Evolutionary conservation across 306 rosid genomes (phyloP), one percentile per base, ranked within the genome.

Genomic region (Cicer judaicum): DNA sequence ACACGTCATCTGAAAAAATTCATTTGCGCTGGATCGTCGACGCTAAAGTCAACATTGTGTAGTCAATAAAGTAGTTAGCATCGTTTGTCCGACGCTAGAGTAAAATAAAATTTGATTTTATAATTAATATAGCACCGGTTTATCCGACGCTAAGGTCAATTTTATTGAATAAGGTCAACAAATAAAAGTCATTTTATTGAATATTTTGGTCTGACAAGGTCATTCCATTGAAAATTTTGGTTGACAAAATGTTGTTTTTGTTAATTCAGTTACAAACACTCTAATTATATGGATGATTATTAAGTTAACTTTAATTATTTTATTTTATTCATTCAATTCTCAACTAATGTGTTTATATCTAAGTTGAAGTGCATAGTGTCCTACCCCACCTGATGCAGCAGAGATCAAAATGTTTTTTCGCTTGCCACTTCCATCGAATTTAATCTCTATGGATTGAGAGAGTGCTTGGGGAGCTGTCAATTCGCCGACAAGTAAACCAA

Each of bases 331-430:
- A 57, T 64, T 70, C 41, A 11, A 47, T 63, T 80, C 64, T 62
- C 77, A 14, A 5, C 63, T 29, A n/a, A 2, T 62, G 41, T 5
- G 12, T 69, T 62, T 14, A 18, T 18, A 18, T 18, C 19, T 18
- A 18, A 93, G 66, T 75, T 93, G 98, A 71, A 93, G 85, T 1
- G 91, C 95, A 49, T 88, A 89, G 24, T 87, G 95, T 7, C 96
- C 98, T 39, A 93, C 94, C 21, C 98, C 98, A 5, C 98, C 96
- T 1, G 91, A 93, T 70, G 96, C 96, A 14, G 95, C 98, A 8
- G 98, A 90, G 53, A 93, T 16, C 80, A 93, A 70, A 59, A 93
- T 54, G 82, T 88, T 93, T 29, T 74, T 74, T 55, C 56, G 75
- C 21, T 73, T 65, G 0, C 90, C 85, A 8, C 66, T 83, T 63